A percentile compares a stretch with the other conserved stretches of the same genome.
Evolutionary conservation across 495 filamentous ascomycete species (phyloP).

Genomic region (Penicillium bialowiezense): DNA sequence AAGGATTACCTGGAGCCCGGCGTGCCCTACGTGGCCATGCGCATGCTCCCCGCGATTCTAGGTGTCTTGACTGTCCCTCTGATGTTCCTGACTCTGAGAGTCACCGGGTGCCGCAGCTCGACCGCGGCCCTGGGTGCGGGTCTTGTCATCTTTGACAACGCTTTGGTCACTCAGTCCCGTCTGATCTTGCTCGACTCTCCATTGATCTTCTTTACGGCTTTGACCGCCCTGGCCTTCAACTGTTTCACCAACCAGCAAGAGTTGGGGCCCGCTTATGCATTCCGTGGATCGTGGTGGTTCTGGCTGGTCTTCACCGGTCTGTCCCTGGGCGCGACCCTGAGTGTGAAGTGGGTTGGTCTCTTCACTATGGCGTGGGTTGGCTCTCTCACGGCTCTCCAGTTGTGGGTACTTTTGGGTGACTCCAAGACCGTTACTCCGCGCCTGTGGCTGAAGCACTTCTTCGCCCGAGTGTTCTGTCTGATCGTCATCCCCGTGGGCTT

Average conservation of each 20-base stretch:
- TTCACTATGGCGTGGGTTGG: conserved; percentile 99
- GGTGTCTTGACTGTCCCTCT: conserved; percentile 83
- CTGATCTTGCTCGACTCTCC: conserved; percentile 96
- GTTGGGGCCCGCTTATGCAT: conserved; percentile 81
- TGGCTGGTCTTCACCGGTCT: conserved; percentile 89
- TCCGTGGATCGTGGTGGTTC: conserved; percentile 92
- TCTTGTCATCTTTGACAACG: conserved; percentile 93
- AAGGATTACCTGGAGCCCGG: conserved; percentile 95
- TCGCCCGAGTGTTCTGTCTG: conserved; percentile 86
- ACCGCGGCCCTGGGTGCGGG: conserved; percentile 79
- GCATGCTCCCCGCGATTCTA: conserved; percentile 83
- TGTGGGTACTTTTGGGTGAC: conserved; percentile 94
- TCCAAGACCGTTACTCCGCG: conserved; percentile 78
- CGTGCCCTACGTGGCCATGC: conserved; percentile 97
- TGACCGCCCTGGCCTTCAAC: conserved; percentile 86
- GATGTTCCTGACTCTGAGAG: conserved; percentile 94
- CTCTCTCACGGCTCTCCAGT: conserved; percentile 80
- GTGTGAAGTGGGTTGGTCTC: conserved; percentile 97
- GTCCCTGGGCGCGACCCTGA: conserved; percentile 84
- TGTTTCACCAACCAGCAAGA: conserved; percentile 98
- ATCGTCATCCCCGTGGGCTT: conserved; percentile 87
- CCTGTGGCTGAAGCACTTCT: conserved; percentile 91
- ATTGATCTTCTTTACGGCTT: conserved; percentile 86
- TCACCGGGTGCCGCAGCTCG: conserved; percentile 79
- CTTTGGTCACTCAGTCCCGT: conserved; percentile 88